Percentiles rank a stretch among this genome's conserved stretches.
phyloP scores from a whole-genome alignment of 1,139 yeast genomes.

The Taphrina betulina region DNA sequence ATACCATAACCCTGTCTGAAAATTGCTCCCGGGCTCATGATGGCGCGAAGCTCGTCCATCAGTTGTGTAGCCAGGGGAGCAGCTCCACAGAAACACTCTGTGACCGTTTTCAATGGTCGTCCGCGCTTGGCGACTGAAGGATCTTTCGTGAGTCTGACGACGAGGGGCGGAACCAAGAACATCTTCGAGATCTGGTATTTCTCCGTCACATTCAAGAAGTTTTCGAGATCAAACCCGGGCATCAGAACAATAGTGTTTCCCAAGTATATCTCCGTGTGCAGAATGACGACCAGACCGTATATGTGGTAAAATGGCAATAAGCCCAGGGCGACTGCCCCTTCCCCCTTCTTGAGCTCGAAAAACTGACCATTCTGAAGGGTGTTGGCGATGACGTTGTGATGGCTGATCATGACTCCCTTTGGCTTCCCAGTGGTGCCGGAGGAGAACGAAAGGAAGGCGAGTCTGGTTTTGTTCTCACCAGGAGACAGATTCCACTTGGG shows the following conservation, averaged over 20 bases:
- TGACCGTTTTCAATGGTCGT: slow-evolving; percentile 38
- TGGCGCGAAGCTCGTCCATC: slow-evolving; percentile 22
- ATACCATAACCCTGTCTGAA: slow-evolving; percentile 60
- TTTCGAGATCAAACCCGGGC: slow-evolving; percentile 30
- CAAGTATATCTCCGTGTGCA: slow-evolving; percentile 23
- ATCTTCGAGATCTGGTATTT: slow-evolving; percentile 42
- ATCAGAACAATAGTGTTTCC: slow-evolving; percentile 29
- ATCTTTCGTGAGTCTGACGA: slow-evolving; percentile 46
- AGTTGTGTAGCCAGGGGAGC: slow-evolving; percentile 45
- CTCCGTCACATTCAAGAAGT: slow-evolving; percentile 40
- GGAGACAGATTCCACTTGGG: slow-evolving; percentile 38
- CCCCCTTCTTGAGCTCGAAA: slow-evolving; percentile 20
- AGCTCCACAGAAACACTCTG: slow-evolving; percentile 44
- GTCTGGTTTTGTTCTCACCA: slow-evolving; percentile 39
- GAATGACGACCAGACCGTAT: slow-evolving; percentile 33
- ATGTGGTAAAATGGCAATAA: slow-evolving; percentile 33
- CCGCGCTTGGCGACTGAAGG: slow-evolving; percentile 45
- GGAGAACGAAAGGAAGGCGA: slow-evolving; percentile 55
- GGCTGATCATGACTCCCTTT: slow-evolving; percentile 62
- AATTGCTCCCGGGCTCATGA: slow-evolving; percentile 11
- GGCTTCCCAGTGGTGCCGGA: slow-evolving; percentile 67
- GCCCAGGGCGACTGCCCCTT: slow-evolving; percentile 17
- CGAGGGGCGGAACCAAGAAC: slow-evolving; percentile 47
- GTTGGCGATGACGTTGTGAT: slow-evolving; percentile 43
- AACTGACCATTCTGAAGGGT: slow-evolving; percentile 36